These are phyloP conservation scores for Aspergillus quadricinctus DNA, from an alignment of 2,329 filamentous ascomycete species.

Conservation along the genomic window DNA sequence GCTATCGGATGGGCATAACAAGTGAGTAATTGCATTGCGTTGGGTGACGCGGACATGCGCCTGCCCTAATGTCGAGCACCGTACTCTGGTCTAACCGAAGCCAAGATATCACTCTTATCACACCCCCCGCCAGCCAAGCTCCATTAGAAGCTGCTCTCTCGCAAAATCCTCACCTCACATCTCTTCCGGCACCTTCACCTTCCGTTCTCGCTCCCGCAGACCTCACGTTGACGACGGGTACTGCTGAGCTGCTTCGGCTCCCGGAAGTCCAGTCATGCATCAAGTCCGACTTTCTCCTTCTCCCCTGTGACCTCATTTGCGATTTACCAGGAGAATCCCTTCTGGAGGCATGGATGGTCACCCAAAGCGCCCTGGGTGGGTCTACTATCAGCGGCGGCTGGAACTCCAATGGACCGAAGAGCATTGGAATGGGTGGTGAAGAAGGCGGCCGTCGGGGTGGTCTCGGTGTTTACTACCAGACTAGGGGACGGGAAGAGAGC, in stretches of 20 bases:
- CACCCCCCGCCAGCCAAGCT: slow-evolving; percentile 40
- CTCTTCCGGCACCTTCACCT: slow-evolving; percentile 44
- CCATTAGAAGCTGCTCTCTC: slow-evolving; percentile 45
- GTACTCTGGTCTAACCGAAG: background rate
- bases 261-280: slow-evolving; percentile 76
- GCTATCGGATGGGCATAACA: slow-evolving; percentile 46
- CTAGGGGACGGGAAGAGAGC: slow-evolving; percentile 64
- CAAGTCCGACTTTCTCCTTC: slow-evolving; percentile 78
- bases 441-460: slow-evolving; percentile 66
- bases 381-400: slow-evolving; percentile 48
- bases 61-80: background rate
- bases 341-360: slow-evolving; percentile 87
- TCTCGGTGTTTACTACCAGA: slow-evolving; percentile 86
- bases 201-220: slow-evolving; percentile 74
- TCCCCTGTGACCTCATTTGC: slow-evolving; percentile 91
- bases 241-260: slow-evolving; percentile 79
- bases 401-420: slow-evolving; percentile 38
- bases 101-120: slow-evolving; percentile 45
- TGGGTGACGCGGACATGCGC: background rate
- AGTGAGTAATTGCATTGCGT: slow-evolving; percentile 26
- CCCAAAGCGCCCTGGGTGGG: slow-evolving; percentile 64
- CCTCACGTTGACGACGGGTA: slow-evolving; percentile 79
- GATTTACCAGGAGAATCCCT: slow-evolving; percentile 79
- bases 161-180: slow-evolving; percentile 48
- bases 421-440: slow-evolving; percentile 51